phyloP scores from a whole-genome alignment of 768 basidiomycete genomes.

The Boletus vinaceobasis region DNA sequence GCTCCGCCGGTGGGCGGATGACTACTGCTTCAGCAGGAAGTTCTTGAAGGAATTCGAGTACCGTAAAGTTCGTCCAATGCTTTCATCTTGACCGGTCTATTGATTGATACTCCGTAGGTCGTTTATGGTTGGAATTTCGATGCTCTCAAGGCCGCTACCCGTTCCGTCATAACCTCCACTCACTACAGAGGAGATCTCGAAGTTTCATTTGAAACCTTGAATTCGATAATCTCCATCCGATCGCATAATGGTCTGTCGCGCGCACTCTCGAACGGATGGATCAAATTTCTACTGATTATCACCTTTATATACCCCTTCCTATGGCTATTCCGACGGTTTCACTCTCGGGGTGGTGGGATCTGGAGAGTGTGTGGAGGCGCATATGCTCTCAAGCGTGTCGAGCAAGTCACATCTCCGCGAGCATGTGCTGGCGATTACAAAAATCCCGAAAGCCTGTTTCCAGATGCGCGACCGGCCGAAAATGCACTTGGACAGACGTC shows the following conservation, averaged over 20 bases:
- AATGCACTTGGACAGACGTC: slow-evolving; percentile 5
- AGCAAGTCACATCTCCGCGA: slow-evolving; percentile 14
- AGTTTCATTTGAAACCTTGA: slow-evolving; percentile 48
- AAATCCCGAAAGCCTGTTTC: slow-evolving; percentile 1
- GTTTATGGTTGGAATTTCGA: slow-evolving; percentile 59
- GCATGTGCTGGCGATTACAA: slow-evolving; percentile 3
- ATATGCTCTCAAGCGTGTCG: slow-evolving; percentile 59
- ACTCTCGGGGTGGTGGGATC: slow-evolving; percentile 60
- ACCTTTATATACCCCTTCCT: slow-evolving; percentile 75
- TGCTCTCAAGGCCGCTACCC: slow-evolving; percentile 38
- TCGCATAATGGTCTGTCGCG: slow-evolving; percentile 66
- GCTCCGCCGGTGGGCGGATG: slow-evolving; percentile 77
- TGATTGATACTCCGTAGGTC: slow-evolving; percentile 37
- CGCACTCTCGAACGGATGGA: slow-evolving; percentile 65
- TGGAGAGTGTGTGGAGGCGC: slow-evolving; percentile 79
- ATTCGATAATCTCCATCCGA: slow-evolving; percentile 57
- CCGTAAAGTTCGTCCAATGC: slow-evolving; percentile 46
- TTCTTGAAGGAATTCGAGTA: slow-evolving; percentile 77
- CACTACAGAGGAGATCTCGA: slow-evolving; percentile 35
- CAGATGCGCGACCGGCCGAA: not conserved
- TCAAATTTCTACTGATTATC: slow-evolving; percentile 66
- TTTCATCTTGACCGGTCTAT: not conserved
- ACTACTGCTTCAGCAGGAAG: slow-evolving; percentile 70
- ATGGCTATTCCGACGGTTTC: slow-evolving; percentile 75
- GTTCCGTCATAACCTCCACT: slow-evolving; percentile 37